Percentiles rank a stretch among this genome's conserved stretches.
phyloP scores from a whole-genome alignment of 192 early-diverging fungal species.

The Umbelopsis ramanniana region DNA sequence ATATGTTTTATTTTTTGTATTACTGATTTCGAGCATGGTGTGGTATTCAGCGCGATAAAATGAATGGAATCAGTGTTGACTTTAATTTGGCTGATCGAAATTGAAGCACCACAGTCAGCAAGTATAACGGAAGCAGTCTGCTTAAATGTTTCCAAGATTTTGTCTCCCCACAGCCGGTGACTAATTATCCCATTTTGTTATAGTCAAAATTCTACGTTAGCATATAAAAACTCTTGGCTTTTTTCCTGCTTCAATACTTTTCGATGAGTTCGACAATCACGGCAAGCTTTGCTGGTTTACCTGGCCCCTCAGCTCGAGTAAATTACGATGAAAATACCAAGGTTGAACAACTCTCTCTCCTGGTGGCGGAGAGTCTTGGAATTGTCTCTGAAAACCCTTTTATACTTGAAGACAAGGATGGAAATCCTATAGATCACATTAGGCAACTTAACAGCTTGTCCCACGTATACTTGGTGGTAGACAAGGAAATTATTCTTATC shows the following conservation, averaged over 20 bases:
- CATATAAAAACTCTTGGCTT: neutral
- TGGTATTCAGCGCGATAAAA: too few species aligned
- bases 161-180: neutral
- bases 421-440: conserved; percentile 5
- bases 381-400: conserved; percentile 1
- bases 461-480: neutral
- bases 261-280: conserved; percentile 1
- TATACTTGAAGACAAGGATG: conserved; percentile 9
- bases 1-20: too few species aligned
- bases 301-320: neutral
- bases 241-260: neutral
- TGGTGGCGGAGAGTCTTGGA: neutral
- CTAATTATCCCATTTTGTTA: neutral
- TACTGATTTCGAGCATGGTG: too few species aligned
- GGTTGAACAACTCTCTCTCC: neutral
- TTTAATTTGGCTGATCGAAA: neutral
- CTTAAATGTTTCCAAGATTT: too few species aligned
- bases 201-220: neutral
- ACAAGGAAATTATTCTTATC: conserved; percentile 5
- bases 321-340: neutral
- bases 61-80: too few species aligned
- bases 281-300: conserved; percentile 8
- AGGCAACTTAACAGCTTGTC: neutral
- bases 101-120: too few species aligned
- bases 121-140: too few species aligned